These are phyloP conservation scores for Tulasnella sp. DNA, from an alignment of 768 basidiomycete genomes.

Conservation along the genomic window DNA sequence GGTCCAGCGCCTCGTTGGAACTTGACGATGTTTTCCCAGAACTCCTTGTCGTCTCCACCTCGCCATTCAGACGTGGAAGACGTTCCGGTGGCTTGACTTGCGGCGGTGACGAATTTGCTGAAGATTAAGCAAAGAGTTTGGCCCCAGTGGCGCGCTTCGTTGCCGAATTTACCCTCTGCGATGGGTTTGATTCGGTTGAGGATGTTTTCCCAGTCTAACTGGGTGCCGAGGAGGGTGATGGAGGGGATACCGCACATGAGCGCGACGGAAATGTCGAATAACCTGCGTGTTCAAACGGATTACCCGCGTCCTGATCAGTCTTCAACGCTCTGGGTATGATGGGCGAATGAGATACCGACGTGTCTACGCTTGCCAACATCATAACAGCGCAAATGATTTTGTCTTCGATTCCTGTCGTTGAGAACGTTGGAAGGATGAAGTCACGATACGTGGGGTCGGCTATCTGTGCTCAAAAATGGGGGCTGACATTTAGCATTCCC, in stretches of 20 bases:
- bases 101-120: background rate
- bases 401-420: conserved; percentile 6
- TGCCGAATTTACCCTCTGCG: background rate
- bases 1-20: background rate
- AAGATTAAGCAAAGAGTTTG: background rate
- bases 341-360: background rate
- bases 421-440: conserved; percentile 2
- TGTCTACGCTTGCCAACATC: background rate
- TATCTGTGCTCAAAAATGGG: background rate
- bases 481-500: background rate
- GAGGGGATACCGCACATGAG: conserved; percentile 20
- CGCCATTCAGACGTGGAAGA: background rate
- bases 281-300: background rate
- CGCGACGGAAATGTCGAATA: background rate
- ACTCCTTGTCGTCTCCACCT: background rate
- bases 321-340: background rate
- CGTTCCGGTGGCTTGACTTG: background rate
- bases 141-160: background rate
- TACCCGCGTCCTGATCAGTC: background rate
- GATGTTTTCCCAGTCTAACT: conserved; percentile 2
- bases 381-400: conserved; percentile 1
- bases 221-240: conserved; percentile 11
- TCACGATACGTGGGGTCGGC: background rate
- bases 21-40: background rate
- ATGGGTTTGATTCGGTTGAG: background rate